Base-by-base conservation (phyloP, 306 rosid genomes). In the Carpinus viminea region DNA sequence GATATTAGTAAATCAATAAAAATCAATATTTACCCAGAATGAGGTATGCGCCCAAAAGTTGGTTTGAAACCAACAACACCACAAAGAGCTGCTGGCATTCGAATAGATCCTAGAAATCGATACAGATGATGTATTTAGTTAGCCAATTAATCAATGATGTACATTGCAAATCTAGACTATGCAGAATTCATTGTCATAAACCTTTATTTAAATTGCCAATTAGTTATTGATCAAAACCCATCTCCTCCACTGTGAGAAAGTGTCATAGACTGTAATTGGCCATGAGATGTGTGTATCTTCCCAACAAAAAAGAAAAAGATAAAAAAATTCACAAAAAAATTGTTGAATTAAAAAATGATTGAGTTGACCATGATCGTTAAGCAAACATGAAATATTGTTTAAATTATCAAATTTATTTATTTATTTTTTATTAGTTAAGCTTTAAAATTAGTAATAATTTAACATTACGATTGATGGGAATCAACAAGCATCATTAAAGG, bases 11-110 rank as follows among this genome's bases (percentile, higher is more conserved):
- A 31, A 31, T 2, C 34, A 31, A 31, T 31, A 31, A 72, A 73
- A 77, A 20, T 45, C 74, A 74, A 52, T 83, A 71, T 80, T 62
- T 52, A 94, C 98, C 98, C 97, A 8, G 85, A 84, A 83, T 89
- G 95, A 82, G 97, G 90, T 77, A 91, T 79, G 31, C 98, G 93
- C 0, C 80, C 94, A 59, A 94, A 94, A 38, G 95, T 94, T 57
- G 97, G 97, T 84, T 94, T 92, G 55, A 94, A 83, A 83, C 98
- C 98, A 60, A 91, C 84, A 52, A 94, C 93, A 70, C 97, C 98
- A 74, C 98, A 94, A 74, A 94, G 97, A 69, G 98, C 81, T 68
- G 98, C 98, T 18, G 98, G 98, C 94, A 94, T 88, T 79, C 98
- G 83, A 74, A 92, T 97, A 75, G 98, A 94, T 79, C 98, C 98